Evolutionary conservation across 106 monocot species (phyloP), one percentile per base, ranked within the genome.

Genomic region (Posidonia australis): DNA sequence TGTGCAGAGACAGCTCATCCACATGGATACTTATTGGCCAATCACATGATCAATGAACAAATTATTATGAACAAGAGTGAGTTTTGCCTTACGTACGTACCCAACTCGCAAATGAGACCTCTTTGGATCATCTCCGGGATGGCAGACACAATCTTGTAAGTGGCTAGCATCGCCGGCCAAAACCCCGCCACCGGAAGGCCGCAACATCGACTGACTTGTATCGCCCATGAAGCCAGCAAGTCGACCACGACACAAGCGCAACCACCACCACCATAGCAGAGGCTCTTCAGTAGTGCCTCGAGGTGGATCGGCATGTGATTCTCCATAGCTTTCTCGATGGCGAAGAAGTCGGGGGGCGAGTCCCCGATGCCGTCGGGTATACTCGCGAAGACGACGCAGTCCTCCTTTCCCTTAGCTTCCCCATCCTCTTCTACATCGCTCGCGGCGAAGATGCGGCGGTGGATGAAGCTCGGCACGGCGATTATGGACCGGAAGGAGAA

Each of bases 81-180:
- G n/a, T n/a, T n/a, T n/a, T n/a, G n/a, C n/a, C n/a, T n/a, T n/a
- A n/a, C n/a, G n/a, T 7, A 54, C 53, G 4, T 70, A 60, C 71
- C 70, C 9, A 49, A 51, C 14, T 62, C 61, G 5, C 78, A 78
- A 70, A 90, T 83, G 62, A 90, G 12, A 5, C 81, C 80, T 12
- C 62, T 51, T n/a, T 46, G 56, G 19, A 90, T 47, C 57, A 90
- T 77, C 69, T 68, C 76, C 29, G 90, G 86, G 6, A 83, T 74
- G 5, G 81, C 76, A 2, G 70, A 71, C 9, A 90, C 41, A 43
- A 83, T 36, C 46, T 69, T 55, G 52, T 83, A 90, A 19, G 70
- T 77, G 5, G 78, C 83, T 12, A 72, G 59, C 90, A 86, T 90
- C 20, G 83, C 86, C 9, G 90, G 80, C 90, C 90, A 90, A 58